Conservation (phyloP, 139 green algal genomes). For the Diplosphaera chodatii region DNA sequence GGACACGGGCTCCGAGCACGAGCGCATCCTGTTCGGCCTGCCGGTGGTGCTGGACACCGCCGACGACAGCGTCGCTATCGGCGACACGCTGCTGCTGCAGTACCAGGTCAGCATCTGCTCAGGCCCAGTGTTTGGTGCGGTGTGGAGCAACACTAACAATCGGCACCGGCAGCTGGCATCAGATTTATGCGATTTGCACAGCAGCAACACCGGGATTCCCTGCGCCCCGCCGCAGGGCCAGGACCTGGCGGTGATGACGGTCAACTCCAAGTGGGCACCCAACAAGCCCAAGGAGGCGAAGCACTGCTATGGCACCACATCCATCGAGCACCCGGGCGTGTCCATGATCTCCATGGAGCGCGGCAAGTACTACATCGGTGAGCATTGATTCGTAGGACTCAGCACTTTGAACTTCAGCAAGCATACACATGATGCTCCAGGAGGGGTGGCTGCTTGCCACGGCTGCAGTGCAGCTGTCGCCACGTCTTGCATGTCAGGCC, state of each 20-base stretch:
- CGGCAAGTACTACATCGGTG: constrained; percentile 56
- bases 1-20: no score
- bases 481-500: no score
- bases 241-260: constrained; percentile 72
- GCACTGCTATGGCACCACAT: constrained; percentile 79
- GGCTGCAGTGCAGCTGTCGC: no score
- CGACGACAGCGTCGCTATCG: constrained; percentile 56
- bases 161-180: no score
- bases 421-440: no score
- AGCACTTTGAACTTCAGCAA: no score
- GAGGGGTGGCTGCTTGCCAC: no score
- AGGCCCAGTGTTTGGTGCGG: no score
- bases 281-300: constrained; percentile 68
- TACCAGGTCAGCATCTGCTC: no score
- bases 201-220: no score
- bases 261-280: constrained; percentile 77
- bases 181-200: no score
- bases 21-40: constrained; percentile 75
- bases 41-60: constrained; percentile 88
- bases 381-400: neutral
- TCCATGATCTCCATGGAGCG: constrained; percentile 88
- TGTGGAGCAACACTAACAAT: no score
- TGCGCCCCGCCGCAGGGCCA: constrained; percentile 45
- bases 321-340: constrained; percentile 90
- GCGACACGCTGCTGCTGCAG: constrained; percentile 74